Evolutionary conservation across 2,329 filamentous ascomycete species (phyloP).

Genomic region (Aureobasidium subglaciale): DNA sequence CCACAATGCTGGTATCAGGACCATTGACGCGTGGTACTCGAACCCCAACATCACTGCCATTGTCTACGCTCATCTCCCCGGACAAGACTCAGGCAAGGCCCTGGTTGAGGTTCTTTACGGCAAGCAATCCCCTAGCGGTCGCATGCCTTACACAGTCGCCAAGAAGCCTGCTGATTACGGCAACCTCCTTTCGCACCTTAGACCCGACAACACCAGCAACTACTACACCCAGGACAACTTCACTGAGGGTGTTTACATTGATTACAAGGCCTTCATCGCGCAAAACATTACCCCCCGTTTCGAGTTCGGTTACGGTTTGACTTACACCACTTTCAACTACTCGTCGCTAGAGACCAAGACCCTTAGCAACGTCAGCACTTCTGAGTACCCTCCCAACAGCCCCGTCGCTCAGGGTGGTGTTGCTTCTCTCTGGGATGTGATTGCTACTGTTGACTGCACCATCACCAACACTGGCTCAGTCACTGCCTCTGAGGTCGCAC

Average conservation of each 20-base stretch:
- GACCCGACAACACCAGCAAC: conserved; percentile 12
- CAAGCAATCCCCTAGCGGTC: conserved; percentile 49
- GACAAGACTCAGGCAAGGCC: conserved; percentile 54
- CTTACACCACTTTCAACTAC: conserved; percentile 33
- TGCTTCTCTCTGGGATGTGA: conserved; percentile 40
- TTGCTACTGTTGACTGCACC: conserved; percentile 43
- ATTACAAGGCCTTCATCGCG: conserved; percentile 30
- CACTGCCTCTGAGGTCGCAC: conserved; percentile 46
- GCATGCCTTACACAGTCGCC: conserved; percentile 56
- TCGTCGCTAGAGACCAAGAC: conserved; percentile 23
- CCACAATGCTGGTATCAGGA: conserved; percentile 56
- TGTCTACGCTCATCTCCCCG: conserved; percentile 57
- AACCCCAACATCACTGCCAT: conserved; percentile 58
- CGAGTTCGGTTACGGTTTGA: conserved; percentile 32
- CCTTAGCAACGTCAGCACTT: conserved; percentile 23
- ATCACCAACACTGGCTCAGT: conserved; percentile 46
- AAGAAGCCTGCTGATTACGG: conserved; percentile 51
- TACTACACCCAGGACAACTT: conserved; percentile 24
- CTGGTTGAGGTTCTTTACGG: conserved; percentile 53
- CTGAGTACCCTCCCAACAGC: conserved; percentile 11
- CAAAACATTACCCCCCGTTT: conserved; percentile 26
- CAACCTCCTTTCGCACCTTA: conserved; percentile 30
- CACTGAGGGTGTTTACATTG: conserved; percentile 31
- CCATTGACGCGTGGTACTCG: conserved; percentile 56
- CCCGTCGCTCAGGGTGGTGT: conserved; percentile 23